Evolutionary conservation across 2,329 filamentous ascomycete genomes (phyloP), one percentile per base, ranked within the genome.

Genomic region (Xylaria multiplex): DNA sequence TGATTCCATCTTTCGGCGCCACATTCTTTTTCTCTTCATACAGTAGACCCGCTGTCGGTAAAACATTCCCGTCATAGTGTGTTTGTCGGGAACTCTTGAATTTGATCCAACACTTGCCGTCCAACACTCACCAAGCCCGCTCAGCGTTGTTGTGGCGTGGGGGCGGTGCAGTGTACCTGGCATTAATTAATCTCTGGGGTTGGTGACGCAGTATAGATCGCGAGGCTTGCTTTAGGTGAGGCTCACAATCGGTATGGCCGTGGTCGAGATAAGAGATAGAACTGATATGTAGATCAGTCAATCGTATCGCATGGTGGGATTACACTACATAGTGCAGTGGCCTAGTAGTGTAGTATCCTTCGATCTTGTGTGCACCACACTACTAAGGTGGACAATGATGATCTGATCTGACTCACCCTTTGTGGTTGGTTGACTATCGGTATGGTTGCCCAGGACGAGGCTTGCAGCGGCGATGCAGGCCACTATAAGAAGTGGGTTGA

Each of bases 381-480:
- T 30, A 45, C 40, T 5, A 3, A 27, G 27, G 27, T 27, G 27
- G 16, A 55, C 43, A 37, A 55, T 55, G n/a, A 5, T 55, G 53
- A 55, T 55, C 55, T 57, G 43, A 62, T 59, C 59, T 62, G 59
- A 66, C 59, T 59, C 54, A 57, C 14, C 22, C 22, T 43, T 24
- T 14, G 40, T 32, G 9, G 30, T 30, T 16, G 13, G 35, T 50
- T 45, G 8, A n/a, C 24, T 43, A 55, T 50, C 9, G 8, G 35
- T 50, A 27, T 27, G 30, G 37, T 58, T 55, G 64, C 42, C 16
- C 32, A 42, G 54, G 59, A 50, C 48, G 46, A 62, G 63, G 53
- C 59, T 52, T 53, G 64, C 64, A 65, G 63, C 13, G 52, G 46
- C 35, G 46, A 50, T 62, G 60, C 54, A 63, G 40, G 48, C 35